Base-by-base conservation (phyloP, 73 alveolate species). In the Paramecium bursaria region DNA sequence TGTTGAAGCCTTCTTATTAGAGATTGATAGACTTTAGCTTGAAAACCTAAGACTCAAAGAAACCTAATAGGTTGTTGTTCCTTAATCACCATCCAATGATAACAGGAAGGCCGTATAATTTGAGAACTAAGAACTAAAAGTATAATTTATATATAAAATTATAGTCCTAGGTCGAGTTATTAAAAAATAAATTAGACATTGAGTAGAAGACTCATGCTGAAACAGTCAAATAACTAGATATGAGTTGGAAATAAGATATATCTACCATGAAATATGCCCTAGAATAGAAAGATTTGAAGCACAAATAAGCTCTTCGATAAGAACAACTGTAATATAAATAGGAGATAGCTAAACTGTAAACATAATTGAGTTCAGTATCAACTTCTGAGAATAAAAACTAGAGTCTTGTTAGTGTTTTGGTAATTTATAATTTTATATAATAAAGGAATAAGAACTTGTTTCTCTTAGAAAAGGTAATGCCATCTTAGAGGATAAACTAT, bases 191-290 rank as follows among this genome's bases (percentile, higher is more conserved):
- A 42, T 31, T 5, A 11, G 60, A 35, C 6, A 30, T 67, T 10
- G 33, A 67, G 44, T 53, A 67, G 50, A 67, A 67, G n/a, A 14
- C 60, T n/a, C 82, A 67, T 47, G 44, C 19, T 42, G 82, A 67
- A 2, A 7, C 82, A 21, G 55, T 67, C 11, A 67, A 47, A 67
- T 31, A 44, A 1, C 26, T 67, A 44, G 82, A 67, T 67, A 21
- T 67, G 46, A 67, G 21, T 33, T 67, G 82, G 82, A 67, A 67
- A 42, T 13, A 31, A 39, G 82, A 67, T 13, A 47, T 67, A 7
- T 42, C 48, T 13, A 35, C 54, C 2, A 15, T 67, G 54, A 67
- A 42, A 67, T 33, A 30, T 67, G 6, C 26, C 42, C 21, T 67
- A 25, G 82, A 67, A 42, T 44, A 67, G 44, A 21, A n/a, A 39